Evolutionary conservation across 306 rosid species (phyloP), one percentile per base, ranked within the genome.

Genomic region (Cajanus cajan): DNA sequence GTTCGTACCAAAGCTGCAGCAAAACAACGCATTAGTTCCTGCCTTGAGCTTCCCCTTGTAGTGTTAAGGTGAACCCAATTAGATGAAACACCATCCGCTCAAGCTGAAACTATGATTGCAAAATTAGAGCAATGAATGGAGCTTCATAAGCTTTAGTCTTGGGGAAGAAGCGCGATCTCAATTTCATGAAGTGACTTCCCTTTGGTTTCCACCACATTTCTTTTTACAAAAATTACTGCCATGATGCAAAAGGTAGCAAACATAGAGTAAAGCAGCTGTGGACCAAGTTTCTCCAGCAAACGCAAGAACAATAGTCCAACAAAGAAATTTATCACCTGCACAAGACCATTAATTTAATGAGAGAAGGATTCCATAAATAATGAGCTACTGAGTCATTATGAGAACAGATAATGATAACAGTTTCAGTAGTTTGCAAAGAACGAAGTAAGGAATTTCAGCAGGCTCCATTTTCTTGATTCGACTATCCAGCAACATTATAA

Each of bases 101-200:
- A 48, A 48, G 75, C 78, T 61, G 67, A 75, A 52, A 68, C 76
- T 44, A 44, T 21, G 52, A 79, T 71, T 19, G 63, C 78, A 52
- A 72, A 69, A 54, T 45, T 39, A 68, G 24, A 18, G 58, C 76
- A 52, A 67, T 44, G 77, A 71, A 37, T 22, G 8, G 31, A 81
- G 51, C 3, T 48, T 14, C 52, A 21, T 8, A 36, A 15, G 34
- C 51, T 71, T 83, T 90, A 91, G 58, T 95, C 91, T 74, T 90
- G 96, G 6, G 97, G 90, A 76, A 95, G 98, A 79, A 95, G 98
- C 3, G 98, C 98, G 41, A 95, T 95, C 89, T 95, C 98, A 68
- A 95, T 95, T 79, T 95, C 98, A 69, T 95, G 98, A 83, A 95
- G 98, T 6, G 98, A 88, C 83, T 88, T 95, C 51, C 98, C 98